A percentile compares a stretch with the other conserved stretches of the same genome.
Conservation (phyloP, 768 basidiomycete species). For the Lactifluus volemus region DNA sequence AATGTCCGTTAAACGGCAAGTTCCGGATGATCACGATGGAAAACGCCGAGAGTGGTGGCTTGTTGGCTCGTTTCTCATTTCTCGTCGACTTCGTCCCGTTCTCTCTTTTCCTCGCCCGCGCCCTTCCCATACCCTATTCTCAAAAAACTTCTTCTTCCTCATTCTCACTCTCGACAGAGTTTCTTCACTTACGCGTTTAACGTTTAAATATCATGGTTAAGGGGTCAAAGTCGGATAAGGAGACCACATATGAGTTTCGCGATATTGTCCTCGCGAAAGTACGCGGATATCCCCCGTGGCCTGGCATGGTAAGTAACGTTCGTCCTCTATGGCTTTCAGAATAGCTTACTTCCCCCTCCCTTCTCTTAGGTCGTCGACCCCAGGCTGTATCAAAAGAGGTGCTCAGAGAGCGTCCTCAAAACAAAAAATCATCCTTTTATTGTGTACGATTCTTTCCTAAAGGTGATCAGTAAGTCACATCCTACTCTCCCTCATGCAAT, state of each 20-base stretch:
- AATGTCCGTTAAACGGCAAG: background rate
- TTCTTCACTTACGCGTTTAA: constrained; percentile 14
- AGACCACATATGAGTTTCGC: constrained; percentile 51
- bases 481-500: constrained; percentile 7
- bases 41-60: background rate
- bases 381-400: constrained; percentile 54
- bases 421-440: constrained; percentile 65
- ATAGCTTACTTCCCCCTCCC: constrained; percentile 8
- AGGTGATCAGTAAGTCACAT: constrained; percentile 77
- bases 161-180: background rate
- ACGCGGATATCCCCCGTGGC: constrained; percentile 94
- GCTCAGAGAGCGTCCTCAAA: constrained; percentile 56
- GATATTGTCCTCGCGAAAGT: constrained; percentile 90
- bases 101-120: background rate
- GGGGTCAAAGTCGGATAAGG: constrained; percentile 30
- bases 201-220: constrained; percentile 25
- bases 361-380: constrained; percentile 67
- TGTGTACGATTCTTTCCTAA: constrained; percentile 85
- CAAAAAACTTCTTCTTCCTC: background rate
- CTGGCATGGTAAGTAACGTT: constrained; percentile 66
- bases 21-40: constrained; percentile 13
- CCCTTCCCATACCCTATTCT: background rate
- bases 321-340: constrained; percentile 20
- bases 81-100: background rate
- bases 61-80: background rate